These are phyloP conservation scores for Komagataella pseudopastoris DNA, from an alignment of 805 yeast genomes.

Conservation along the genomic window DNA sequence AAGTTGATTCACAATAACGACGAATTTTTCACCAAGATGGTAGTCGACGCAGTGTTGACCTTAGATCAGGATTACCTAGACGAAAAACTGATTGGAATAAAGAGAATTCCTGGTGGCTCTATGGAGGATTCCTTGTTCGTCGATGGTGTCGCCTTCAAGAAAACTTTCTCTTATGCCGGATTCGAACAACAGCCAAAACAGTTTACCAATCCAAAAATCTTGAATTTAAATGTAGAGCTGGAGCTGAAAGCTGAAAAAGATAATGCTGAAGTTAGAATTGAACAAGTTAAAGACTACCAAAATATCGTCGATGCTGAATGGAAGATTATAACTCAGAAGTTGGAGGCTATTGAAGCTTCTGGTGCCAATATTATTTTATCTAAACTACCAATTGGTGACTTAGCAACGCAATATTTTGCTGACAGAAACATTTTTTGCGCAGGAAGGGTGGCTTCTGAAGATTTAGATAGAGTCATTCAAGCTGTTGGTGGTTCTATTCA, in stretches of 20 bases:
- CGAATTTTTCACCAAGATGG: slow-evolving; percentile 87
- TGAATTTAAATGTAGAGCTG: slow-evolving; percentile 80
- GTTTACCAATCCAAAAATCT: slow-evolving; percentile 67
- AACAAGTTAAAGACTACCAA: slow-evolving; percentile 87
- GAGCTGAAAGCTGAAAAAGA: slow-evolving; percentile 98
- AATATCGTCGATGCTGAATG: slow-evolving; percentile 98
- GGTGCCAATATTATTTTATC: slow-evolving; percentile 93
- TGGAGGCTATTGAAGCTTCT: slow-evolving; percentile 65
- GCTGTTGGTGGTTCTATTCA: slow-evolving; percentile 93
- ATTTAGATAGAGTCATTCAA: slow-evolving; percentile 80
- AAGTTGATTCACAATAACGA: slow-evolving; percentile 83
- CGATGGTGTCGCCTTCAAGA: slow-evolving; percentile 93
- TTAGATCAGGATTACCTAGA: slow-evolving; percentile 78
- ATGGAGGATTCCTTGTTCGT: slow-evolving; percentile 86
- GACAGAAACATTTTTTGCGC: slow-evolving; percentile 95
- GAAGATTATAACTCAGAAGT: slow-evolving; percentile 80
- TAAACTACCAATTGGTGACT: slow-evolving; percentile 92
- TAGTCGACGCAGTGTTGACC: slow-evolving; percentile 85
- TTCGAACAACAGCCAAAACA: slow-evolving; percentile 96
- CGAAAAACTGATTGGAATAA: slow-evolving; percentile 85
- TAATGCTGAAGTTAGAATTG: slow-evolving; percentile 95
- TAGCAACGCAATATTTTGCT: slow-evolving; percentile 98
- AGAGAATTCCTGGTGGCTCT: slow-evolving; percentile 91
- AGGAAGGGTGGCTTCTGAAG: slow-evolving; percentile 82
- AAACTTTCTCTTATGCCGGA: slow-evolving; percentile 96